Percentiles rank a stretch among this genome's conserved stretches.
Evolutionary conservation across 306 rosid genomes (phyloP).

Genomic region (Vigna mungo): DNA sequence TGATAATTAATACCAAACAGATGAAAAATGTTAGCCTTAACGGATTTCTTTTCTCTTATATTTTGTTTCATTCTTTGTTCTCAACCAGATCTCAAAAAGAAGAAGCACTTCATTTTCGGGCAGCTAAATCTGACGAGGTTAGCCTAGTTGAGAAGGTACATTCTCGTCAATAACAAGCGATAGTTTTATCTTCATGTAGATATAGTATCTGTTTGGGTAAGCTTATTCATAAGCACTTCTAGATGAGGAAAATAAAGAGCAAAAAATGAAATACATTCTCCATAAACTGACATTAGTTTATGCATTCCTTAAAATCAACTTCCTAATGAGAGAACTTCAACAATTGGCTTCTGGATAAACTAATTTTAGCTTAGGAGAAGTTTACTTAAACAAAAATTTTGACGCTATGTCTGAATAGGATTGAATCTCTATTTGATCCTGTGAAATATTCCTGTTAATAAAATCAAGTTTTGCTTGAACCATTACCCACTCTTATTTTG

Average conservation of each 20-base stretch:
- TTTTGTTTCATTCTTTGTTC: constrained; percentile 35
- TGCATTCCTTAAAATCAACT: too few species aligned
- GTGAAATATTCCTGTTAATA: too few species aligned
- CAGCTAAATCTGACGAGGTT: constrained; percentile 73
- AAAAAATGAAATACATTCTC: too few species aligned
- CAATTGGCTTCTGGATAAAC: too few species aligned
- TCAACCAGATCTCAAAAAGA: constrained; percentile 78
- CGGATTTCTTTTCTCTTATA: constrained; percentile 20
- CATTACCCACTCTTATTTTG: neutral
- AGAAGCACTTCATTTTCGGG: constrained; percentile 83
- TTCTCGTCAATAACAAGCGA: constrained; percentile 39
- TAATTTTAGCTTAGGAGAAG: too few species aligned
- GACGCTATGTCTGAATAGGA: too few species aligned
- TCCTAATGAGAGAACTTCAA: too few species aligned
- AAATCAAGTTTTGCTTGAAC: neutral
- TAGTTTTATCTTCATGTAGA: constrained; percentile 30
- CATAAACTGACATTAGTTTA: too few species aligned
- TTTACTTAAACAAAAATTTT: too few species aligned
- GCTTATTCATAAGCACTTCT: neutral
- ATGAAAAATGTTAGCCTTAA: constrained; percentile 33
- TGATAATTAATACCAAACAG: constrained; percentile 31
- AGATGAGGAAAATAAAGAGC: too few species aligned
- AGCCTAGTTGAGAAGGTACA: constrained; percentile 83
- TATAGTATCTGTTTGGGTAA: neutral
- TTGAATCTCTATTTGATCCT: too few species aligned